Conservation (phyloP, 2,329 filamentous ascomycete genomes). For the Metarhizium anisopliae region DNA sequence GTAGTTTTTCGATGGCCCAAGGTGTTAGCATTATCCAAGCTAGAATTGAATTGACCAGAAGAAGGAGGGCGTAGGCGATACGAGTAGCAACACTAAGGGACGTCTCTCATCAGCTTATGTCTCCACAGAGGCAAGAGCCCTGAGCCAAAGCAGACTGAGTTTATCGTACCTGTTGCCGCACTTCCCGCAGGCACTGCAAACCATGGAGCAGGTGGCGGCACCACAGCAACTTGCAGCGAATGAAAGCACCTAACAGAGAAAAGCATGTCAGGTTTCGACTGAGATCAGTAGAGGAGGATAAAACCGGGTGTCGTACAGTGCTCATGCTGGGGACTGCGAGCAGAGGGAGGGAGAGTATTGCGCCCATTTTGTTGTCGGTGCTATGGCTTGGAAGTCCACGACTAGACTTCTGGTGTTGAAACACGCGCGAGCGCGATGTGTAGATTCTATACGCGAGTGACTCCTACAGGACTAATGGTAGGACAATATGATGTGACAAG, state of each 20-base stretch:
- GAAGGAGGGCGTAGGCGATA: conserved; percentile 90
- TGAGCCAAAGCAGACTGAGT: not conserved
- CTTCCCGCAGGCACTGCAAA: conserved; percentile 92
- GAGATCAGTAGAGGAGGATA: no score
- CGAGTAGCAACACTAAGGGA: conserved; percentile 75
- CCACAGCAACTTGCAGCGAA: conserved; percentile 88
- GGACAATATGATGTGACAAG: no score
- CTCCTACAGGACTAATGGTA: no score
- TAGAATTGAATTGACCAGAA: conserved; percentile 91
- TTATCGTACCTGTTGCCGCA: conserved; percentile 76
- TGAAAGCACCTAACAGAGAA: conserved; percentile 52
- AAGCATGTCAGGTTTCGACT: conserved; percentile 6
- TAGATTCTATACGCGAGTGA: no score
- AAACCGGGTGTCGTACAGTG: conserved; percentile 53
- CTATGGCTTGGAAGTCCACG: not conserved
- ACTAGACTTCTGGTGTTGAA: no score
- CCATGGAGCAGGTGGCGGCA: conserved; percentile 89
- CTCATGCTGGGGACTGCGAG: conserved; percentile 79
- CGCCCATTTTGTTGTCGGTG: conserved; percentile 58
- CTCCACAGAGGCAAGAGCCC: not conserved
- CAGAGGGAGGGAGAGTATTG: conserved; percentile 79
- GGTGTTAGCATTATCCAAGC: conserved; percentile 99
- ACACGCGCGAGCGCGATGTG: no score
- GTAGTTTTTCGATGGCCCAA: conserved; percentile 93
- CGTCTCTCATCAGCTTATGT: not conserved